Evolutionary conservation across 2,329 filamentous ascomycete genomes (phyloP), one percentile per base, ranked within the genome.

Genomic region (Camillea tinctor): DNA sequence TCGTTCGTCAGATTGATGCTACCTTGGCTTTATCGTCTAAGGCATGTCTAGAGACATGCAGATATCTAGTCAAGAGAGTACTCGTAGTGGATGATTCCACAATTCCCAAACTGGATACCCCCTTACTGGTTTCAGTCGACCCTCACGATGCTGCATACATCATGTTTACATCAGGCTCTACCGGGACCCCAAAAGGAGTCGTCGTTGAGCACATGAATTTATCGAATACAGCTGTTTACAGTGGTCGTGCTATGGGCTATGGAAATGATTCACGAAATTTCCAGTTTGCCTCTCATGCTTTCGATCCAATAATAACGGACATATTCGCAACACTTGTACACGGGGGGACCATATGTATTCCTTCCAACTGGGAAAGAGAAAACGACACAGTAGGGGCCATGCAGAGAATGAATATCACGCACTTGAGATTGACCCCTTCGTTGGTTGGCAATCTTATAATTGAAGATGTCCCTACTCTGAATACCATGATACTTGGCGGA

Each of bases 181-280:
- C 84, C n/a, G 84, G 84, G 2, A 76, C 75, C 24, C 84, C 83
- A 0, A 86, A 87, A 66, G 83, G 84, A 20, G 80, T 87, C 7
- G 68, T 82, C 4, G 77, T 88, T 30, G 83, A 82, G 0, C 81
- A 84, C 61, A 74, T 79, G 49, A 85, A 85, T 60, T 71, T 87
- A 21, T 76, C 82, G 64, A 82, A 82, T 66, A 86, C 86, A 62
- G 69, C 87, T n/a, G 71, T 77, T n/a, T 75, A 77, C 24, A 74
- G 88, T 15, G 53, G 24, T 1, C 6, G 36, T 1, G 50, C 30
- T 9, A 21, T 61, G 6, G 7, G 13, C 15, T 54, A 66, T 15
- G 40, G 30, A 19, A 50, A 19, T 2, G 15, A 53, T 17, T 61
- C 61, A n/a, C 64, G 68, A 1, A 57, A 66, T 11, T 48, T 71